Evolutionary conservation across 306 rosid species (phyloP), one percentile per base, ranked within the genome.

Genomic region (Prunus armeniaca): DNA sequence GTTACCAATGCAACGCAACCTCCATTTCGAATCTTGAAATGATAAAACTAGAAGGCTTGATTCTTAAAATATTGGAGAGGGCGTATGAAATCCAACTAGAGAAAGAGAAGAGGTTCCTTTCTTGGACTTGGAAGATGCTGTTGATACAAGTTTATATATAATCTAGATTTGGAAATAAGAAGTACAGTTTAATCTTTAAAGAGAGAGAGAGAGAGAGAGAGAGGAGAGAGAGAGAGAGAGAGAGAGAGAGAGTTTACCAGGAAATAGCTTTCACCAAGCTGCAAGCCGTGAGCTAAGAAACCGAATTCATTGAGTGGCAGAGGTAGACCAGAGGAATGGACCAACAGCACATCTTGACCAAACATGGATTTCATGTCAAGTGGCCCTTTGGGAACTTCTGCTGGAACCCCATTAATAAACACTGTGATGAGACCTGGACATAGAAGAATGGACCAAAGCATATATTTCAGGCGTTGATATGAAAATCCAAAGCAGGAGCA

Each of bases 201-300:
- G 57, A 3, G 41, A 8, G 38, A 58, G 67, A 56, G 65, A 24
- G 68, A 17, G 62, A 70, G 74, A 69, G 45, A 50, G 47, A 67
- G 17, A 4, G 41, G 38, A 58, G 67, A 57, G 65, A 24, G 68
- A 17, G 62, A 69, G 73, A 69, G 45, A 50, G 47, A 67, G 72
- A 38, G 22, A 22, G 55, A 41, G 38, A 18, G 50, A 12, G 47
- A 28, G 25, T 49, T 5, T 78, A 91, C 98, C 97, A 95, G 91
- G 80, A 88, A 92, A 75, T 95, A 95, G 88, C 88, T 90, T 83
- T 92, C 97, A 52, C 97, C 97, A 75, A 85, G 89, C 76, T 91
- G 92, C 86, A 95, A 81, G 72, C 63, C 73, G 25, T 90, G 92
- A 73, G 85, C 71, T 51, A 91, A 81, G 82, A 90, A 78, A 9